Conservation (phyloP, 768 basidiomycete genomes). For the Tricholoma sp. region DNA sequence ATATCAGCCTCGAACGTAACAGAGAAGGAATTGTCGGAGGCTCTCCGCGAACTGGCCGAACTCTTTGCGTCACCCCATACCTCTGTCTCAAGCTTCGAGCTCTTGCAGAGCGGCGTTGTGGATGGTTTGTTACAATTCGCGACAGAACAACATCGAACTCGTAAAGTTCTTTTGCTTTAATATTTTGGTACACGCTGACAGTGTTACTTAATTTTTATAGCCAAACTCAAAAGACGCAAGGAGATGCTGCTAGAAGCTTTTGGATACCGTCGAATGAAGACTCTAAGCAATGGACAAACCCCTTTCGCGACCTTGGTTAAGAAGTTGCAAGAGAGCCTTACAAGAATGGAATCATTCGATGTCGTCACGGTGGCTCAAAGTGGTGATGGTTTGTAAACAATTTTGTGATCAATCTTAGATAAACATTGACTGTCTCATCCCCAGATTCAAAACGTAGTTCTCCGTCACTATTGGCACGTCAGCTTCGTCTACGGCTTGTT, state of each 20-base stretch:
- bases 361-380: constrained; percentile 85
- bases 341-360: constrained; percentile 93
- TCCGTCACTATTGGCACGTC: constrained; percentile 86
- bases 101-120: constrained; percentile 90
- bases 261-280: constrained; percentile 45
- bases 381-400: constrained; percentile 59
- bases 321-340: constrained; percentile 93
- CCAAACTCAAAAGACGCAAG: constrained; percentile 58
- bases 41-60: constrained; percentile 69
- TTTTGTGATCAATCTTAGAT: constrained; percentile 3
- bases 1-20: constrained; percentile 50
- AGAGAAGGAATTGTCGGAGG: constrained; percentile 59
- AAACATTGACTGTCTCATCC: not conserved
- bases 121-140: constrained; percentile 82
- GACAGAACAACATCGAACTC: constrained; percentile 55
- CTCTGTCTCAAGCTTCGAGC: constrained; percentile 92
- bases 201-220: constrained; percentile 33
- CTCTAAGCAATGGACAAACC: constrained; percentile 40
- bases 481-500: constrained; percentile 83
- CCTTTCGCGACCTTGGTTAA: constrained; percentile 81
- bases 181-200: not conserved
- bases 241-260: constrained; percentile 80
- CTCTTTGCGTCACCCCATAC: constrained; percentile 72
- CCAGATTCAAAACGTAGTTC: constrained; percentile 88
- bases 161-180: constrained; percentile 32